Evolutionary conservation across 2,329 filamentous ascomycete genomes (phyloP), one percentile per base, ranked within the genome.

Genomic region (Colletotrichum tropicale): DNA sequence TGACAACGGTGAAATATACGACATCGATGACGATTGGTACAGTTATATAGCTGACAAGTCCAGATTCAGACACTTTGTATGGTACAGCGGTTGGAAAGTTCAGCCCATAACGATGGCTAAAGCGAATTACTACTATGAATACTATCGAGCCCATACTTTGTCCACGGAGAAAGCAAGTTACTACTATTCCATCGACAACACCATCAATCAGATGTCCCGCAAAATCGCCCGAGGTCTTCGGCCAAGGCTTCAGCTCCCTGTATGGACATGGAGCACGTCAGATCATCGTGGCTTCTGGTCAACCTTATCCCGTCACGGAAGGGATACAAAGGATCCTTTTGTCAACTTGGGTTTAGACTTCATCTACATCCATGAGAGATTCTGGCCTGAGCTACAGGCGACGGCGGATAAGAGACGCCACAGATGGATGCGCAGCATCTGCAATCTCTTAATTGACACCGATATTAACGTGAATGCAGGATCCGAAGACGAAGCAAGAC

Each of bases 381-480:
- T 3, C 24, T 24, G 24, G 24, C 24, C 24, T 24, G 24, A 24
- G 24, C 24, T 24, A 24, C 24, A 24, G 24, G 24, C 24, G 24
- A 24, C 24, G 4, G 24, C 24, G 24, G 24, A 24, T 4, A 24
- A 4, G 24, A 24, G 24, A 24, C 24, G 24, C 24, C 16, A 2
- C 16, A 43, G 2, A 9, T 48, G 43, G 10, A 48, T 48, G 43
- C 3, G 43, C 18, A 48, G 4, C 43, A 48, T 48, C 43, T 6
- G 4, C 4, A 48, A 48, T 48, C 0, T 48, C 43, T 4, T 48
- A 3, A 21, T 48, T 9, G 6, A 48, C n/a, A 48, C 43, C 10
- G 43, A 48, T 5, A 2, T 48, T 1, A 13, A 48, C 18, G 1
- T 7, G 6, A 0, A 48, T 0, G 18, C 18, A 48, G 6, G 18